Evolutionary conservation across 192 early-diverging fungal species (phyloP).

Genomic region (Coemansia biformis): DNA sequence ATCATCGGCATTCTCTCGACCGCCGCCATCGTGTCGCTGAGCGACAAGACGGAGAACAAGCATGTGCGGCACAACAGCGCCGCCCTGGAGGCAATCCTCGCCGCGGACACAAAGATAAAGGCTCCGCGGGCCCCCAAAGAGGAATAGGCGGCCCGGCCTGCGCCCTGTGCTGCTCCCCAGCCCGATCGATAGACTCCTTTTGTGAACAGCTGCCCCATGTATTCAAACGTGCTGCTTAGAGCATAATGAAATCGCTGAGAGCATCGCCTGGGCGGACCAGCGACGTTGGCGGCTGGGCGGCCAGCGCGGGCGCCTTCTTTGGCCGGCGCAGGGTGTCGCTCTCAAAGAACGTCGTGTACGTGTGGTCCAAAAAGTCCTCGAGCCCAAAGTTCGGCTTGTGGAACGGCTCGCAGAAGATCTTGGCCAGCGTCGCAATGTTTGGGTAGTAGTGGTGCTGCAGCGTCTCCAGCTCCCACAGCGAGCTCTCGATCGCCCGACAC

Average conservation of each 20-base stretch:
- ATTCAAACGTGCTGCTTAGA: too few species aligned
- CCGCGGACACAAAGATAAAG: constrained; percentile 21
- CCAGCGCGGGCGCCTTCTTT: constrained; percentile 57
- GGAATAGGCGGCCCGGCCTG: too few species aligned
- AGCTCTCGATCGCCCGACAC: constrained; percentile 73
- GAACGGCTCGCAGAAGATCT: constrained; percentile 83
- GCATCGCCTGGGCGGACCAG: constrained; percentile 53
- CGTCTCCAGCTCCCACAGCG: constrained; percentile 91
- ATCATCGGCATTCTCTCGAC: constrained; percentile 58
- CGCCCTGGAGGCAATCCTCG: constrained; percentile 35
- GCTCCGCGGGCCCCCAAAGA: neutral
- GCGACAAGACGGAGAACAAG: constrained; percentile 15
- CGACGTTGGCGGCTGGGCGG: constrained; percentile 51
- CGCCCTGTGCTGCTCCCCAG: too few species aligned
- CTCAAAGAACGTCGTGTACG: constrained; percentile 69
- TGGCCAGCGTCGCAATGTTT: constrained; percentile 77
- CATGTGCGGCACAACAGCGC: constrained; percentile 34
- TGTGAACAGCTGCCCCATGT: too few species aligned
- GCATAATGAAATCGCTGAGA: constrained; percentile 29
- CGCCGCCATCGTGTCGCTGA: constrained; percentile 51
- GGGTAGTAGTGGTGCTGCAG: constrained; percentile 84
- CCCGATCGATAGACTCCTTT: too few species aligned
- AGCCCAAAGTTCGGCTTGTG: constrained; percentile 79
- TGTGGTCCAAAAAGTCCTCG: constrained; percentile 96
- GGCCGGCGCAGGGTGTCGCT: constrained; percentile 60